phyloP scores from a whole-genome alignment of 805 yeast species.

The Zygosaccharomyces bailii region DNA sequence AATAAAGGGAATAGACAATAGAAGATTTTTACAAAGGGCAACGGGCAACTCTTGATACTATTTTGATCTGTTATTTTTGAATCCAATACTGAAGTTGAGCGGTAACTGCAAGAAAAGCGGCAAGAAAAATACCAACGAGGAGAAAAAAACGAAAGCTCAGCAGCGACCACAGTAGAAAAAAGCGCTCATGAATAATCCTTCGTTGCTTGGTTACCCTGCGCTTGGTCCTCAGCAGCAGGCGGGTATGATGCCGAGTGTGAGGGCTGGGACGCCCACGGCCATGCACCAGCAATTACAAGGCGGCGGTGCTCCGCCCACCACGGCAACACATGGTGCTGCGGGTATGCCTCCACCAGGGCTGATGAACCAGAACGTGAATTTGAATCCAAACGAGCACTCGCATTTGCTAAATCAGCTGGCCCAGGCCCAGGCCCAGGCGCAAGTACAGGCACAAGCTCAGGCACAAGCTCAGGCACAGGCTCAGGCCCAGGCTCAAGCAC shows the following conservation, averaged over 20 bases:
- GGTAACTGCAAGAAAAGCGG: constrained; percentile 3
- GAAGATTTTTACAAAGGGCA: neutral
- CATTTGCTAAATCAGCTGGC: constrained; percentile 24
- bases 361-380: constrained; percentile 11
- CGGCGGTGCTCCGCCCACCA: constrained; percentile 13
- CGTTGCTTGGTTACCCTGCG: constrained; percentile 28
- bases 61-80: neutral
- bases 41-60: neutral
- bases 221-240: constrained; percentile 23
- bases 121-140: neutral
- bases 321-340: constrained; percentile 10
- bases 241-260: constrained; percentile 14
- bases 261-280: constrained; percentile 15
- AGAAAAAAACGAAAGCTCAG: constrained; percentile 4
- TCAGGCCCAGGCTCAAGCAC: constrained; percentile 6
- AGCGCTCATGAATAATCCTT: constrained; percentile 27
- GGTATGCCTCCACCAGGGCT: constrained; percentile 30
- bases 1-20: neutral
- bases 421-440: constrained; percentile 7
- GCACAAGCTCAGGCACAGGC: constrained; percentile 9
- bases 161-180: neutral
- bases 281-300: constrained; percentile 16
- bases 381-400: constrained; percentile 28
- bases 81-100: constrained; percentile 5
- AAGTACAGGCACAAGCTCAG: constrained; percentile 12